These are phyloP conservation scores for Chrysopogon serrulatus DNA, from an alignment of 176 grass and related monocot species.

Conservation along the genomic window DNA sequence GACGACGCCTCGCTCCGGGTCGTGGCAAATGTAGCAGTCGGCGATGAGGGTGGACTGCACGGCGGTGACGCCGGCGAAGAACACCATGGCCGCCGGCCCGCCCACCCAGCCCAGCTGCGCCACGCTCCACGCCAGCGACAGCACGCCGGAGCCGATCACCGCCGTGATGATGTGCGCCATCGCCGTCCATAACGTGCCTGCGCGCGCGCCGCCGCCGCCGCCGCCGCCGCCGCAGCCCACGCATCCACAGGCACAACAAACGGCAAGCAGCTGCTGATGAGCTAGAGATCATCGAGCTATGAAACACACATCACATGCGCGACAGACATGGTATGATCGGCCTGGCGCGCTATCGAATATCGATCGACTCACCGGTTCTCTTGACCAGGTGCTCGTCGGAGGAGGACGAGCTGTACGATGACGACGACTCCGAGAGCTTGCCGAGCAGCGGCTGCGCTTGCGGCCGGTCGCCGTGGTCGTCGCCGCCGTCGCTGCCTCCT, in stretches of 20 bases:
- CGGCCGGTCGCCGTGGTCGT: not conserved
- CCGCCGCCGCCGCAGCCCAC: not conserved
- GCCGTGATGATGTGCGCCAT: slow-evolving; percentile 78
- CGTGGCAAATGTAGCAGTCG: slow-evolving; percentile 63
- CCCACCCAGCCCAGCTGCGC: slow-evolving; percentile 76
- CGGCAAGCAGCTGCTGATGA: not conserved
- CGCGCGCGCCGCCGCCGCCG: too few relatives aligned
- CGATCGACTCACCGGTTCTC: slow-evolving; percentile 22
- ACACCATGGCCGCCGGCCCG: slow-evolving; percentile 46
- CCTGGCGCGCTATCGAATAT: too few relatives aligned
- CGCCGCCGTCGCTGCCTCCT: not conserved
- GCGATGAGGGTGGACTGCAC: slow-evolving; percentile 51
- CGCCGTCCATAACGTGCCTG: slow-evolving; percentile 85
- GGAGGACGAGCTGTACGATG: not conserved
- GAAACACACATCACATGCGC: too few relatives aligned
- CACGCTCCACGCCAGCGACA: slow-evolving; percentile 83
- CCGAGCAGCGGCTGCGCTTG: slow-evolving; percentile 3
- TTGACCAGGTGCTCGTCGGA: slow-evolving; percentile 7
- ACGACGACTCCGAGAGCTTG: slow-evolving; percentile 15
- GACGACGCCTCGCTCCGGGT: slow-evolving; percentile 50
- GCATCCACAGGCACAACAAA: too few relatives aligned
- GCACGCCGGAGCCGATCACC: slow-evolving; percentile 74
- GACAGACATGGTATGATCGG: too few relatives aligned
- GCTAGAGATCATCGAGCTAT: too few relatives aligned
- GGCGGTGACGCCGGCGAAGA: slow-evolving; percentile 65